Base-by-base conservation (phyloP, 176 grass and related monocot species). In the Oryza coarctata region DNA sequence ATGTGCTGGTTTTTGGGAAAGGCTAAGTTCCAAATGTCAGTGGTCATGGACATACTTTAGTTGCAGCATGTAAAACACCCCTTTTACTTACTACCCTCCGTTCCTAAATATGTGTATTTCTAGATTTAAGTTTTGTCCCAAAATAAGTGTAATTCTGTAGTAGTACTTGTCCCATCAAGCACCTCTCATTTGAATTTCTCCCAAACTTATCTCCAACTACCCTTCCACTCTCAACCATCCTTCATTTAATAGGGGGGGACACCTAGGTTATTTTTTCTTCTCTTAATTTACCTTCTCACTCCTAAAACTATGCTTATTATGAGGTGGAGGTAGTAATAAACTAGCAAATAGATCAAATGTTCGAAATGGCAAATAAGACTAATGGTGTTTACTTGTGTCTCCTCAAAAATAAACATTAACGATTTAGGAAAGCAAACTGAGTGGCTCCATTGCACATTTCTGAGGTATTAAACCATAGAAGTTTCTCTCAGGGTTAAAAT, bases 271-370 rank as follows among this genome's bases (percentile, higher is more conserved):
- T n/a, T n/a, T n/a, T n/a, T n/a, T n/a, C n/a, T n/a, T n/a, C n/a
- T n/a, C n/a, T n/a, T n/a, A n/a, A n/a, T n/a, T n/a, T n/a, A n/a
- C n/a, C n/a, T n/a, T n/a, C n/a, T n/a, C n/a, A n/a, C n/a, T n/a
- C n/a, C n/a, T n/a, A n/a, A n/a, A n/a, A n/a, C n/a, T n/a, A n/a
- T n/a, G n/a, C n/a, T n/a, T n/a, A n/a, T n/a, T n/a, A n/a, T n/a
- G n/a, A n/a, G n/a, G n/a, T n/a, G n/a, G n/a, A n/a, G n/a, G n/a
- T 73, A 28, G 20, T 63, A 82, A 60, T 52, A 65, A 65, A 65
- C 22, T 64, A 7, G 36, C 39, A 47, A 74, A 64, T 45, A 13
- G 44, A 12, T 4, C 23, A 72, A 33, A 82, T 63, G 41, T 25
- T 17, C 68, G 12, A 68, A 49, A 1, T 22, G 7, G 73, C 39